phyloP scores from a whole-genome alignment of 352 stramenopile genomes.

The Plasmopara muralis region DNA sequence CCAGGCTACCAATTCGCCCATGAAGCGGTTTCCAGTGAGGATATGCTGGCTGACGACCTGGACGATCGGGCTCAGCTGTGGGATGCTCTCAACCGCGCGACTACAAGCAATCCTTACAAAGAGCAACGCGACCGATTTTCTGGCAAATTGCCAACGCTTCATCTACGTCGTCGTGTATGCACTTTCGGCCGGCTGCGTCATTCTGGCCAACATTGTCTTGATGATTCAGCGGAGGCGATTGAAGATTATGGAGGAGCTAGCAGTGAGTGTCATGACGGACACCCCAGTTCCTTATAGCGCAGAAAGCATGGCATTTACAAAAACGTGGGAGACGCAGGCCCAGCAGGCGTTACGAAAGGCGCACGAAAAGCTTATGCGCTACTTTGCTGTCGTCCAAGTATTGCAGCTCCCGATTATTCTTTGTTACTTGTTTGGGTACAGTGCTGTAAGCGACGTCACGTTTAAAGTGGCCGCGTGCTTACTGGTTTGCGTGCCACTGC shows the following conservation, averaged over 20 bases:
- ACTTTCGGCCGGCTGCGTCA: constrained; percentile 26
- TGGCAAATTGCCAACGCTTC: constrained; percentile 22
- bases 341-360: constrained; percentile 21
- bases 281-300: constrained; percentile 16
- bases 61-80: constrained; percentile 35
- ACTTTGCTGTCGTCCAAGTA: constrained; percentile 37
- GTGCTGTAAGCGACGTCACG: constrained; percentile 23
- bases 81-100: constrained; percentile 31
- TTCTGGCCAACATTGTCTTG: constrained; percentile 29
- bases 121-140: constrained; percentile 5
- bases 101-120: constrained; percentile 21
- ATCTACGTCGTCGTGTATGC: constrained; percentile 27
- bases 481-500: constrained; percentile 38
- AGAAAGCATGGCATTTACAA: constrained; percentile 17
- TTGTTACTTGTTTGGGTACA: constrained; percentile 24
- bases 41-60: constrained; percentile 42
- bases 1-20: constrained; percentile 8
- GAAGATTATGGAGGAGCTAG: constrained; percentile 10
- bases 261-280: constrained; percentile 11
- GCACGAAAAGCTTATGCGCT: constrained; percentile 44
- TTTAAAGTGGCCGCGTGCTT: constrained; percentile 34
- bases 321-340: constrained; percentile 25
- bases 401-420: constrained; percentile 49
- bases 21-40: constrained; percentile 37
- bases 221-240: constrained; percentile 16